Percentiles rank a stretch among this genome's conserved stretches.
Evolutionary conservation across 129 eudicot genomes (phyloP).

Genomic region (Dittrichia graveolens): DNA sequence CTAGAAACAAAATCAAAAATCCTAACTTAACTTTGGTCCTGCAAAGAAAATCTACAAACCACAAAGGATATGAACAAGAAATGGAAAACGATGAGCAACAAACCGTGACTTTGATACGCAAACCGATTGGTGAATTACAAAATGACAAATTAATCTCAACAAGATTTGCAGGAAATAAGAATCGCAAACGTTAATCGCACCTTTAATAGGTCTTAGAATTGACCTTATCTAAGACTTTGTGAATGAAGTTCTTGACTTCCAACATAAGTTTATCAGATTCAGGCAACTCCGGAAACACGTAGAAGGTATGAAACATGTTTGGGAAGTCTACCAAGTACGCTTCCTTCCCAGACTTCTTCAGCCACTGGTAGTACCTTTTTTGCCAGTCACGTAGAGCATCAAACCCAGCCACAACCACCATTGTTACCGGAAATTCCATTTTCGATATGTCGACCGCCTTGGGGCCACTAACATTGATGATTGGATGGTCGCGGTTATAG

Average conservation of each 20-base stretch:
- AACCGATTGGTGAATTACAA: no score
- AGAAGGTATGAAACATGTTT: constrained; percentile 32
- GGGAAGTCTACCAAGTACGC: constrained; percentile 34
- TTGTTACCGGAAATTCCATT: constrained; percentile 26
- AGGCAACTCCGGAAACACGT: constrained; percentile 25
- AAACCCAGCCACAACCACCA: constrained; percentile 28
- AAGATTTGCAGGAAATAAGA: no score
- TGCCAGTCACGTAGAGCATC: constrained; percentile 31
- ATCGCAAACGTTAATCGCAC: no score
- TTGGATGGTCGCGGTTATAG: constrained; percentile 29
- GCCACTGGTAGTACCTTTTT: constrained; percentile 32
- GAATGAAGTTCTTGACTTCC: constrained; percentile 28
- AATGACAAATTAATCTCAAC: no score
- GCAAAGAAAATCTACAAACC: no score
- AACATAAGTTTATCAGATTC: constrained; percentile 21
- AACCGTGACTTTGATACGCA: no score
- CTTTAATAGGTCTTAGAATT: no score
- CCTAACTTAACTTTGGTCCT: no score
- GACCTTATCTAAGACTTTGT: background rate
- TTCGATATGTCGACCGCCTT: constrained; percentile 31
- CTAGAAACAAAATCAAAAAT: no score
- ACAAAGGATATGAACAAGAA: no score
- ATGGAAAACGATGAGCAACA: no score
- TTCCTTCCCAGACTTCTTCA: constrained; percentile 28
- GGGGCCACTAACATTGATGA: constrained; percentile 35